Base-by-base conservation (phyloP, 139 green algal genomes). In the Asterochloris sp. region DNA sequence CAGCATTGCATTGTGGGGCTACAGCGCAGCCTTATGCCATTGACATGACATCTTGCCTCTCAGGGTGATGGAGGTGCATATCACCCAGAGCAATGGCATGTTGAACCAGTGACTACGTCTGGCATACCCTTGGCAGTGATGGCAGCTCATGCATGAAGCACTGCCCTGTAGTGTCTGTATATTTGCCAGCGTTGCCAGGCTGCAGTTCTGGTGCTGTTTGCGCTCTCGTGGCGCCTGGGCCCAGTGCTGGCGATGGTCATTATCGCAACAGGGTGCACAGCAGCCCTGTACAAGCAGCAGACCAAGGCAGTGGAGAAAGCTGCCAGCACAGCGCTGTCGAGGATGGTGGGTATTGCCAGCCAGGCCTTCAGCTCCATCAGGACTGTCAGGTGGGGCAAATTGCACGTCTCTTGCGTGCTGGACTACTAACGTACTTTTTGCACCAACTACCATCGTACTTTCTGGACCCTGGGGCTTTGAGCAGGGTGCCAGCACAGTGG, bases 181-280 rank as follows among this genome's bases (percentile, higher is more conserved):
- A 23, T 73, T 73, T 73, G 66, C 66, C 19, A 73, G 21, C 21
- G 71, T 85, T 85, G 60, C 73, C 76, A 28, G 93, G 91, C 38
- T 26, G 80, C 84, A 19, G 86, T 94, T 60, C 27, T 89, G 21
- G 90, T 95, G 73, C 91, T 95, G 60, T 96, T 95, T 66, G 82
- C 62, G 24, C 87, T 97, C 71, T 95, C 91, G 28, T 96, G 91
- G 91, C 89, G 91, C 11, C 90, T 98, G 63, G 94, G 92, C 9
- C 95, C 95, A 9, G 86, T 96, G 15, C 89, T 95, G 74, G 86
- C 86, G 10, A 19, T 81, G 21, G 91, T 98, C n/a, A 95, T 98
- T 47, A 75, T 96, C 29, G 86, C 87, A 26, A 94, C 93, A 11
- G 93, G 85, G 24, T 66, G 90, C 38, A 91, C 91, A 24, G 95